These are phyloP conservation scores for Neofusicoccum kwambonambiense DNA, from an alignment of 2,329 filamentous ascomycete genomes.

Conservation along the genomic window DNA sequence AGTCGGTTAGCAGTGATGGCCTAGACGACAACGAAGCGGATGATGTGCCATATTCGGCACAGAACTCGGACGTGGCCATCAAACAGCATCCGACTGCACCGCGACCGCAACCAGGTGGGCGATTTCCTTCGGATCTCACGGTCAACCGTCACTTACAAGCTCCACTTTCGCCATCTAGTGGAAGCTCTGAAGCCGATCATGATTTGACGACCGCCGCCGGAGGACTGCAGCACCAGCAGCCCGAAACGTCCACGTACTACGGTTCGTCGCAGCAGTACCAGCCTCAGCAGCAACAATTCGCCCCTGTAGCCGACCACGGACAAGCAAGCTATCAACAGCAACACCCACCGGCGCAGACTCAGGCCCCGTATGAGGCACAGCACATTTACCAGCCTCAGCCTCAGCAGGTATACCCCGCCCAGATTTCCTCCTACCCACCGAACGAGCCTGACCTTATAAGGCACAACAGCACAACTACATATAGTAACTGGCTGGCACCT, in stretches of 20 bases:
- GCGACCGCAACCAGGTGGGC: constrained; percentile 87
- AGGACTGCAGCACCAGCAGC: constrained; percentile 44
- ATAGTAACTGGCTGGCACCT: constrained; percentile 56
- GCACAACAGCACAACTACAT: constrained; percentile 44
- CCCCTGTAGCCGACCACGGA: constrained; percentile 19
- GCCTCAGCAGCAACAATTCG: constrained; percentile 12
- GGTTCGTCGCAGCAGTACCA: not conserved
- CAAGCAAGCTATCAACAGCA: constrained; percentile 12
- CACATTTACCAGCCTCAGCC: constrained; percentile 5
- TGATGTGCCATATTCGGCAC: constrained; percentile 63
- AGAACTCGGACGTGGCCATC: constrained; percentile 44
- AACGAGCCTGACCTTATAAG: constrained; percentile 22
- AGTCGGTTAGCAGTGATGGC: constrained; percentile 68
- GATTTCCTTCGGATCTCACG: constrained; percentile 93
- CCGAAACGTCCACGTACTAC: constrained; percentile 24
- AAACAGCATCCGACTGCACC: constrained; percentile 48
- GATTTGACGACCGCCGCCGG: constrained; percentile 61
- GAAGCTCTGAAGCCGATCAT: constrained; percentile 66
- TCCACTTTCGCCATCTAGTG: constrained; percentile 76
- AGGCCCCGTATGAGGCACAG: constrained; percentile 20
- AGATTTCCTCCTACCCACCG: constrained; percentile 9
- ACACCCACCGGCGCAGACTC: constrained; percentile 21
- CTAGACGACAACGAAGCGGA: constrained; percentile 62
- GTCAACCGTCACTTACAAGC: constrained; percentile 82
- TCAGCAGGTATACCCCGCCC: constrained; percentile 17